These are phyloP conservation scores for Talaromyces borbonicus DNA, from an alignment of 495 filamentous ascomycete species.

Conservation along the genomic window DNA sequence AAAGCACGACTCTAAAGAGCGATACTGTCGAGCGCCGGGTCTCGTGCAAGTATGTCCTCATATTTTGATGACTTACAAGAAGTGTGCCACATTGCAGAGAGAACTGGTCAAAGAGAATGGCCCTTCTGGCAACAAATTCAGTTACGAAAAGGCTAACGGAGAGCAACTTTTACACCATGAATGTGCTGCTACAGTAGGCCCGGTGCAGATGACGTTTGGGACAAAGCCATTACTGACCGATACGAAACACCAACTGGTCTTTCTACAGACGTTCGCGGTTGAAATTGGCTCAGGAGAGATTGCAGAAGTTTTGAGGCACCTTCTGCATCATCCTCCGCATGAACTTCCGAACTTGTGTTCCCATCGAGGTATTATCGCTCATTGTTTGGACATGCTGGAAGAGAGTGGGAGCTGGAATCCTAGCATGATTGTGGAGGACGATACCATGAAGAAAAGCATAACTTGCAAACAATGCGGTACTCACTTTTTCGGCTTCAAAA, in stretches of 20 bases:
- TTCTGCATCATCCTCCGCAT: neutral
- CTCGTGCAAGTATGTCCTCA: constrained; percentile 2
- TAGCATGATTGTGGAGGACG: neutral
- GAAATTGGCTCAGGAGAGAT: neutral
- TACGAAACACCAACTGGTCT: neutral
- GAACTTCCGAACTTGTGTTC: neutral
- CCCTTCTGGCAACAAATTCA: neutral
- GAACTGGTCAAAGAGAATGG: neutral
- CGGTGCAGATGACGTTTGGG: neutral
- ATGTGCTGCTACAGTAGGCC: neutral
- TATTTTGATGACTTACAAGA: constrained; percentile 1
- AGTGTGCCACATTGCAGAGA: neutral
- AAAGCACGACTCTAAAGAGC: neutral
- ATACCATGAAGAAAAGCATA: neutral
- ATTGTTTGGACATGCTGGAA: constrained; percentile 1
- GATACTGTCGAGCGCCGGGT: neutral
- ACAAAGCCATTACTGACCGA: neutral
- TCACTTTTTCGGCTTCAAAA: neutral
- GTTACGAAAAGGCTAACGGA: neutral
- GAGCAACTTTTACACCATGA: neutral
- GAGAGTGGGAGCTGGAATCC: neutral
- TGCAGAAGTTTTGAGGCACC: neutral
- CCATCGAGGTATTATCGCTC: neutral
- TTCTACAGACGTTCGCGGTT: neutral
- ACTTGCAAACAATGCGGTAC: neutral